Evolutionary conservation across 768 basidiomycete species (phyloP).

Genomic region (Mycena haematopus): DNA sequence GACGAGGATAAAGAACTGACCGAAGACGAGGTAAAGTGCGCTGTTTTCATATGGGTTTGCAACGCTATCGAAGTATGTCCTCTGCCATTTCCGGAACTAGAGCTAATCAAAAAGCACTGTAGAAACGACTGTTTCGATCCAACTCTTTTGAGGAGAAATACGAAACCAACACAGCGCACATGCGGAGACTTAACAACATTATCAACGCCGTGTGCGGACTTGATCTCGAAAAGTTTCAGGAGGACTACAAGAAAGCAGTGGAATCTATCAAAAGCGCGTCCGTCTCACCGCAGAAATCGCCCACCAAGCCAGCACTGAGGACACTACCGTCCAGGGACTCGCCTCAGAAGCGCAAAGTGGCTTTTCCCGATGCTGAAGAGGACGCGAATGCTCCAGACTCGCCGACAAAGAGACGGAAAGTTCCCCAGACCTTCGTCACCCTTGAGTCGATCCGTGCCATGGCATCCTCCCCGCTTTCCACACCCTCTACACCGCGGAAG

Average conservation of each 20-base stretch:
- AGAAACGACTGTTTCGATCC: conserved; percentile 23
- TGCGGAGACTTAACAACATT: conserved; percentile 6
- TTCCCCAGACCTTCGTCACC: conserved; percentile 31
- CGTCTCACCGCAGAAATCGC: conserved; percentile 21
- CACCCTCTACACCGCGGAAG: conserved; percentile 10
- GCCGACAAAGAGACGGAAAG: conserved; percentile 49
- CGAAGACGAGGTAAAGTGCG: conserved; percentile 41
- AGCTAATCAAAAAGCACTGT: conserved; percentile 22
- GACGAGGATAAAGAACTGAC: conserved; percentile 31
- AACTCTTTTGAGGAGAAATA: conserved; percentile 24
- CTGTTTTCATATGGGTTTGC: conserved; percentile 56
- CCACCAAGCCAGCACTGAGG: conserved; percentile 29
- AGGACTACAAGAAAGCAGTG: conserved; percentile 31
- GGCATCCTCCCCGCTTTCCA: conserved; percentile 26
- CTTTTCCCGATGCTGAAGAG: conserved; percentile 36
- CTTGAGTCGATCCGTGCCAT: conserved; percentile 20
- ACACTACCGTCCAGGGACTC: conserved; percentile 44
- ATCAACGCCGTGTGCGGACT: conserved; percentile 7
- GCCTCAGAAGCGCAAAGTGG: conserved; percentile 44
- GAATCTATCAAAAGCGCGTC: conserved; percentile 33
- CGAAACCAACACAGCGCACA: neutral
- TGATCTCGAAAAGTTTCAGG: conserved; percentile 14
- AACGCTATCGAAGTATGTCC: conserved; percentile 44
- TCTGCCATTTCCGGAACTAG: neutral
- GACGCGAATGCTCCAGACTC: conserved; percentile 43